These are phyloP conservation scores for Gracilaria gracilis DNA, from an alignment of 23 red algal genomes.

Conservation along the genomic window DNA sequence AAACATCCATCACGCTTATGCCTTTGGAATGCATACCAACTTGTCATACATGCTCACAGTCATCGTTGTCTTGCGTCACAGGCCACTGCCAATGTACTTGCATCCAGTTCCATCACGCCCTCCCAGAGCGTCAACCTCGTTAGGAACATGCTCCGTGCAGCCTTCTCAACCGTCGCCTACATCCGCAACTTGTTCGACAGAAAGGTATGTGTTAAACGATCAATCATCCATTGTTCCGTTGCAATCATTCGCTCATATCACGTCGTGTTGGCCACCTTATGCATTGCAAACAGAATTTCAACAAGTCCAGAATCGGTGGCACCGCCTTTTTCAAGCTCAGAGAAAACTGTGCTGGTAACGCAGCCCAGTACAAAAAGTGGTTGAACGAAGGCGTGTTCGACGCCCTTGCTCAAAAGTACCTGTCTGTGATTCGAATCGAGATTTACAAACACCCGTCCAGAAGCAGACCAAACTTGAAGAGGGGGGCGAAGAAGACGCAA, in stretches of 20 bases:
- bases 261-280: neutral
- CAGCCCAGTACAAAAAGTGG: constrained; percentile 19
- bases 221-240: too few relatives aligned
- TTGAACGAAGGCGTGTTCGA: constrained; percentile 59
- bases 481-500: neutral
- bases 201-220: neutral
- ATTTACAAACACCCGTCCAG: neutral
- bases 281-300: neutral
- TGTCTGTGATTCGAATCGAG: constrained; percentile 42
- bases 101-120: constrained; percentile 8
- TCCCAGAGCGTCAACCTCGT: constrained; percentile 53
- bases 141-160: constrained; percentile 50
- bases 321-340: neutral
- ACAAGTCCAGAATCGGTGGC: neutral
- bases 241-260: neutral
- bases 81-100: neutral
- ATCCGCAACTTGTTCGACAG: constrained; percentile 60
- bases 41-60: neutral
- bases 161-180: constrained; percentile 71
- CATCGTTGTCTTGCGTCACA: neutral
- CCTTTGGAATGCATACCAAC: too few relatives aligned
- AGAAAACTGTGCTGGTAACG: neutral
- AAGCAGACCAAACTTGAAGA: neutral
- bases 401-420: constrained; percentile 47
- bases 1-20: too few relatives aligned